Base-by-base conservation (phyloP, 164 flowering plant genomes). In the Warburgia ugandensis region DNA sequence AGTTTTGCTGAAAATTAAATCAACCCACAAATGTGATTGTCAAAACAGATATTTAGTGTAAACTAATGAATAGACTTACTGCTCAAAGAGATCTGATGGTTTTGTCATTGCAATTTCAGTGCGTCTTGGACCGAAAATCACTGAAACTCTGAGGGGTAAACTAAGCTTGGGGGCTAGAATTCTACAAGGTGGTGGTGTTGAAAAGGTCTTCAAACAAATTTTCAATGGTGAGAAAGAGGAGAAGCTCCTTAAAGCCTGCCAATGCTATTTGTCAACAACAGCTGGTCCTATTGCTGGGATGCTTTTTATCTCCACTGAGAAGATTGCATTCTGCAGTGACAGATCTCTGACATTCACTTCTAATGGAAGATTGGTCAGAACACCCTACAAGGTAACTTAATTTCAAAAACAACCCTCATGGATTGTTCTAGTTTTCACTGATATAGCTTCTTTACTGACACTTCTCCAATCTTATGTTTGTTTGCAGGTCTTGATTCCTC, bases 201-300 rank as follows among this genome's bases (percentile, higher is more conserved):
- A 68, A 29, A 74, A 62, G 50, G 53, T 72, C 5, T 74, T 72
- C 63, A 63, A 30, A 48, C 54, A 59, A 40, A 23, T 56, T 5
- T 77, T 75, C 41, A 66, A 48, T 4, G 71, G 63, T 12, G 55
- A 51, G 22, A 71, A 59, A 58, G 72, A 62, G 48, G 77, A 77
- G 44, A 75, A 73, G 42, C 54, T 77, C 39, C 54, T 73, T 22
- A 74, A 70, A 57, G 75, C 70, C 14, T 75, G 63, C 5, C 77
- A 56, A n/a, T 78, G 83, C 44, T 75, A 71, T 48, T 51, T 78
- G 29, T 78, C 71, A 9, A 78, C 84, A 29, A 70, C 79, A 21
- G 71, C 74, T 2, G 79, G 81, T 41, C 84, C 84, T n/a, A 65
- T 79, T 45, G 68, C 76, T 21, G 81, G 84, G 6, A 54, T 73